Evolutionary conservation across 108 stramenopile genomes (phyloP).

Genomic region (Skeletonema tropicum): DNA sequence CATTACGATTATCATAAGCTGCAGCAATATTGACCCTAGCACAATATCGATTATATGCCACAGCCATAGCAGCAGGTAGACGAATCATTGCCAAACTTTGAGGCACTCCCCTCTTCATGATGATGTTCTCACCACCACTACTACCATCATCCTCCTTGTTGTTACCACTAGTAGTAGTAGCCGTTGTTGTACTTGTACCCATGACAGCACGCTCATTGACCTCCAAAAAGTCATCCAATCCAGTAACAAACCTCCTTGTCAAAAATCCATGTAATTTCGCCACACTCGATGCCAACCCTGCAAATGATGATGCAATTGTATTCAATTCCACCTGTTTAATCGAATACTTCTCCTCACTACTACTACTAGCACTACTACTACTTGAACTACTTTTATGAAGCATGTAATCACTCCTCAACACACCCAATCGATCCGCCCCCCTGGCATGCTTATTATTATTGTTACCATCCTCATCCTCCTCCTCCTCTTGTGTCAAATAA

Average conservation of each 20-base stretch:
- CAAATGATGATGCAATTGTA: constrained; percentile 97
- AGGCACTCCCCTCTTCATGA: constrained; percentile 83
- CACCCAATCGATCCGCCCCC: constrained; percentile 76
- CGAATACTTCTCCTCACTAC: constrained; percentile 24
- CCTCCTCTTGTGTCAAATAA: constrained; percentile 32
- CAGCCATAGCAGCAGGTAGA: constrained; percentile 74
- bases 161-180: not conserved
- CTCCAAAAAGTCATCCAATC: constrained; percentile 50
- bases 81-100: constrained; percentile 76
- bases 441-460: constrained; percentile 46
- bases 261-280: constrained; percentile 75
- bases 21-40: constrained; percentile 24
- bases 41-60: constrained; percentile 76
- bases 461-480: not conserved
- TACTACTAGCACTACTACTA: not conserved
- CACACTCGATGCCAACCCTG: constrained; percentile 69
- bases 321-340: constrained; percentile 97
- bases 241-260: constrained; percentile 31
- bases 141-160: not conserved
- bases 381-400: constrained; percentile 48
- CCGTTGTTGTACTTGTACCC: no score
- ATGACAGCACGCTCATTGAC: constrained; percentile 56
- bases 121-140: constrained; percentile 11
- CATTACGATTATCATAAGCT: not conserved
- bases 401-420: constrained; percentile 98